Base-by-base conservation (phyloP, 108 stramenopile genomes). In the Skeletonema menzelii region DNA sequence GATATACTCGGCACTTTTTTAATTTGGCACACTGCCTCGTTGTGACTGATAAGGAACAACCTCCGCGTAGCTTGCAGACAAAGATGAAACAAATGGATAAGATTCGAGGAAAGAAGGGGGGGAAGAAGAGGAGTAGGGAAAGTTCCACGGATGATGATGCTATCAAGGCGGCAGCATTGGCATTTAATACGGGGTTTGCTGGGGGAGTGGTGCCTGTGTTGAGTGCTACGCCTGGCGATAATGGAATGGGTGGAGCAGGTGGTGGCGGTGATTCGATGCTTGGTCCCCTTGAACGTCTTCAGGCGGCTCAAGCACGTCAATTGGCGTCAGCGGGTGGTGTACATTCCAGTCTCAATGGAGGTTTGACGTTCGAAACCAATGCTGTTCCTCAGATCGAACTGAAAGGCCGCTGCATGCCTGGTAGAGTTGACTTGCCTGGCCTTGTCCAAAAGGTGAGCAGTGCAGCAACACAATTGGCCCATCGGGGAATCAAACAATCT, bases 1-100 rank as follows among this genome's bases (percentile, higher is more conserved):
- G 94, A 35, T 95, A 95, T 58, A 95, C 94, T n/a, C 88, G 94
- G 8, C 94, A 95, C 63, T 95, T 95, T 61, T 95, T 91, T 59
- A 85, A 89, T 55, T 71, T 95, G 37, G 88, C 94, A 12, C 86
- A 92, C 67, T 91, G 94, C 62, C 82, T 95, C 13, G 77, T 95
- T 15, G 85, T 91, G 46, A 87, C 88, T 57, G 90, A 95, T 71
- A 88, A 88, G 72, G 94, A 95, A 47, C 91, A 91, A 63, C 91
- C 94, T 26, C 94, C 94, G 14, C 82, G 94, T 38, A 85, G 90
- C 0, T 73, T 95, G 53, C 79, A 87, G 27, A 32, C 62, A 30
- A 91, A 87, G 81, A 95, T 95, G 90, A 91, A 84, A 66, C 89
- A 90, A 27, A 59, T 91, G 46, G 94, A 95, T 64, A 95, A 94